A percentile compares a stretch with the other conserved stretches of the same genome.
These are phyloP conservation scores for Wickerhamomyces queroliae DNA, from an alignment of 805 yeast species.

Conservation along the genomic window DNA sequence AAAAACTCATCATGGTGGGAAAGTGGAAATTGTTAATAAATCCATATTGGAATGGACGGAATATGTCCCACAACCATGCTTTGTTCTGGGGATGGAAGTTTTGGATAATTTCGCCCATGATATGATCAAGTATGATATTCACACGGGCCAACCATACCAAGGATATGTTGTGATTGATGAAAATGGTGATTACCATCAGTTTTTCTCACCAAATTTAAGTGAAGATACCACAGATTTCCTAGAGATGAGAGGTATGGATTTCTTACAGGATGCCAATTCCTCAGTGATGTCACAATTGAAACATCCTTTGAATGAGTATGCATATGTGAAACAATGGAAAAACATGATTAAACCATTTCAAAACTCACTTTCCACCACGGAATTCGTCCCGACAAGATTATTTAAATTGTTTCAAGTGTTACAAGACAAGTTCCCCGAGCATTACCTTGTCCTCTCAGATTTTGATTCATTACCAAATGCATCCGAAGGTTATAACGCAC, in stretches of 20 bases:
- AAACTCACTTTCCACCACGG: constrained; percentile 60
- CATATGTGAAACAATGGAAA: constrained; percentile 31
- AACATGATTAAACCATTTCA: constrained; percentile 58
- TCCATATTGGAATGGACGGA: constrained; percentile 74
- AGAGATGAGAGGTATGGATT: constrained; percentile 27
- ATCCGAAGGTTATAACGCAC: constrained; percentile 57
- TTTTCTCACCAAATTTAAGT: constrained; percentile 58
- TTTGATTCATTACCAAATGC: constrained; percentile 42
- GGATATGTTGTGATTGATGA: constrained; percentile 73
- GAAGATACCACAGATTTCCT: constrained; percentile 50
- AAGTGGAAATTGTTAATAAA: constrained; percentile 61
- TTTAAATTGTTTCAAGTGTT: constrained; percentile 60
- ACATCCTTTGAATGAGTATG: constrained; percentile 59
- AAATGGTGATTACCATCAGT: constrained; percentile 70
- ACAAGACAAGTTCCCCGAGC: constrained; percentile 65
- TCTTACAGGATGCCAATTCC: constrained; percentile 4
- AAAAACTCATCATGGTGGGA: constrained; percentile 41
- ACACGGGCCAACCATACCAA: constrained; percentile 63
- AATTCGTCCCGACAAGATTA: constrained; percentile 76
- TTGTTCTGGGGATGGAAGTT: constrained; percentile 75
- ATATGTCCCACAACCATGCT: constrained; percentile 58
- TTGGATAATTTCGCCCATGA: constrained; percentile 85
- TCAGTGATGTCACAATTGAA: constrained; percentile 26
- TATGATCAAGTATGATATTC: constrained; percentile 65
- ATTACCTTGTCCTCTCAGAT: constrained; percentile 68